Evolutionary conservation across 2,329 filamentous ascomycete genomes (phyloP), one percentile per base, ranked within the genome.

Genomic region (Scedosporium minutisporum): DNA sequence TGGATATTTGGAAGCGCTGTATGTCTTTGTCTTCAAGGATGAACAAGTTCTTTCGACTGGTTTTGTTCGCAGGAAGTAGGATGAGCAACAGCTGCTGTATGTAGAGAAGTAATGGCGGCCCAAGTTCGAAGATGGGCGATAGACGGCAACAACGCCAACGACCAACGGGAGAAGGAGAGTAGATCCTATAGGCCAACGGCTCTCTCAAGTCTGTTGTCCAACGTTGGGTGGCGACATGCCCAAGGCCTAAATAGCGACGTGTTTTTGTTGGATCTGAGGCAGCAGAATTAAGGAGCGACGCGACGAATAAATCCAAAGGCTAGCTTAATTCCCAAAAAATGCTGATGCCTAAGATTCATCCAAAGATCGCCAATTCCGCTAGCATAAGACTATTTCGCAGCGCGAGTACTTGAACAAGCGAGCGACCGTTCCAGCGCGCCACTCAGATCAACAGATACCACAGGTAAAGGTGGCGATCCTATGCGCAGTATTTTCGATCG

Each of bases 401-500:
- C 33, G 33, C 33, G 10, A 12, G 33, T 55, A 55, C 51, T 55
- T 23, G 16, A 55, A 55, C 51, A 55, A 55, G 51, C 9, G 46
- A 51, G 46, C 21, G 55, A 58, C 55, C 55, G 55, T 58, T 58
- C 55, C 55, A 58, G 55, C 55, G 55, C 21, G 55, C 33, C 55
- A 58, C 55, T 58, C 51, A 12, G 18, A 27, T 55, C 51, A 55
- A 55, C 21, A 55, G 18, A 55, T 55, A 6, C 51, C 44, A 48
- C 44, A 48, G 21, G 21, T n/a, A 48, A 18, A 23, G 44, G 51
- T 55, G 51, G 51, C 51, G 51, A 55, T 25, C 23, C 51, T 55
- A 23, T 55, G 51, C 51, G 51, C 51, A 55, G 23, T 55, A n/a
- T 14, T 48, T 48, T 55, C 51, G 51, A 55, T 23, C 51, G 51